Evolutionary conservation across 2,329 filamentous ascomycete species (phyloP), one percentile per base, ranked within the genome.

Genomic region (Xylaria polymorpha): DNA sequence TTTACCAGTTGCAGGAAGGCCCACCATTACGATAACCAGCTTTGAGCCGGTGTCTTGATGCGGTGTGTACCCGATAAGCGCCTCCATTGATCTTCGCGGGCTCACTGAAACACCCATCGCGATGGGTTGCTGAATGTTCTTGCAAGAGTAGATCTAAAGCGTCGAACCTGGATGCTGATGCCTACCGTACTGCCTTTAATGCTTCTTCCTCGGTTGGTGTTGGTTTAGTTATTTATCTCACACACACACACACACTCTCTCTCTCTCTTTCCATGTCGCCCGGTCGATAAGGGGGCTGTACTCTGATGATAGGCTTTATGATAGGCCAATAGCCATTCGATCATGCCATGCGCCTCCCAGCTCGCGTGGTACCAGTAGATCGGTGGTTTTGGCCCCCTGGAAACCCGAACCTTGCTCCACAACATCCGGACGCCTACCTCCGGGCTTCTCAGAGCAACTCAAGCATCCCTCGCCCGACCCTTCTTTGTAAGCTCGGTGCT

Each of bases 21-120:
- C 68, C 4, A 70, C 68, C 68, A 70, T 70, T 2, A 70, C 50
- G 15, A 70, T 68, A 9, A 70, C 64, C 37, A 70, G 57, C 55
- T 70, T 70, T 22, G 64, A 58, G 50, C 29, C 25, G 39, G 48
- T 56, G 6, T 68, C 64, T 18, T 70, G 60, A 10, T 68, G 56
- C 14, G 60, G 68, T 12, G 44, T 60, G 39, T 62, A 66, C 1
- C 68, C 68, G 14, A 68, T 61, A 5, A 70, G 64, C n/a, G 68
- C 68, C 44, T 68, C 68, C 9, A 22, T 48, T 4, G 67, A 70
- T 25, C 37, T 64, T 37, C 59, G 59, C 6, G 46, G 64, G 18
- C 64, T 64, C 12, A 22, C 32, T 18, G 60, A 61, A 48, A 53
- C 22, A 29, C 53, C 53, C 66, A 68, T 68, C 9, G 43, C 59